Percentiles rank a stretch among this genome's conserved stretches.
These are phyloP conservation scores for Trichophyton benhamiae DNA, from an alignment of 2,329 filamentous ascomycete genomes.

Conservation along the genomic window DNA sequence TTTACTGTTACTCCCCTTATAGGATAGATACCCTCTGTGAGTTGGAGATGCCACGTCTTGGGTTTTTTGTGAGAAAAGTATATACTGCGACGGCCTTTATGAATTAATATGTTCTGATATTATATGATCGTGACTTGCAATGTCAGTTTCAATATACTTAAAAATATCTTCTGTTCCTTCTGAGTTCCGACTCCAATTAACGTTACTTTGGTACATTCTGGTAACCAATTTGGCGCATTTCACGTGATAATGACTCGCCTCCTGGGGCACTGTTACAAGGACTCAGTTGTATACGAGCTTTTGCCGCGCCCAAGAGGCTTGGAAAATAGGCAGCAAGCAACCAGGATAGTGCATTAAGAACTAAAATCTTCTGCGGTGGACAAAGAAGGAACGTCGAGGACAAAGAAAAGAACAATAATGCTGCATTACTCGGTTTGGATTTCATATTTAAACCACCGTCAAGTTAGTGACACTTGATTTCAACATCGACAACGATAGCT, in stretches of 20 bases:
- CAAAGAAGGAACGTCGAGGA: not conserved
- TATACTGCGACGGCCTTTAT: not conserved
- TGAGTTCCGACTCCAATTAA: no score
- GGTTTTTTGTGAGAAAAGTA: not conserved
- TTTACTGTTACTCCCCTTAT: not conserved
- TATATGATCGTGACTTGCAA: not conserved
- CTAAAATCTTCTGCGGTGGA: not conserved
- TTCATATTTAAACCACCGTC: not conserved
- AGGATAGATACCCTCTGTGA: slow-evolving; percentile 3
- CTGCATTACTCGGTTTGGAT: not conserved
- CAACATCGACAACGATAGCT: not conserved
- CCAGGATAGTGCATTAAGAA: not conserved
- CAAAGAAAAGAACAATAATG: not conserved
- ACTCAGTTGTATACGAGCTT: not conserved
- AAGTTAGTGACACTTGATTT: not conserved
- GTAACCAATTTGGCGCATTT: not conserved
- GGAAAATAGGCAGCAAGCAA: slow-evolving; percentile 1
- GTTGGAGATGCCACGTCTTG: not conserved
- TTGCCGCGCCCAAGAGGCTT: not conserved
- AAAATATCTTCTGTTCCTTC: no score
- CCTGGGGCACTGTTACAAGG: not conserved
- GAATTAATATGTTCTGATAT: not conserved
- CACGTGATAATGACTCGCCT: not conserved
- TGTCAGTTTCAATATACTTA: not conserved
- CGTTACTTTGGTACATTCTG: no score